Conservation (phyloP, 225 moss, liverwort and hornwort species). For the Physcomitrium patens region DNA sequence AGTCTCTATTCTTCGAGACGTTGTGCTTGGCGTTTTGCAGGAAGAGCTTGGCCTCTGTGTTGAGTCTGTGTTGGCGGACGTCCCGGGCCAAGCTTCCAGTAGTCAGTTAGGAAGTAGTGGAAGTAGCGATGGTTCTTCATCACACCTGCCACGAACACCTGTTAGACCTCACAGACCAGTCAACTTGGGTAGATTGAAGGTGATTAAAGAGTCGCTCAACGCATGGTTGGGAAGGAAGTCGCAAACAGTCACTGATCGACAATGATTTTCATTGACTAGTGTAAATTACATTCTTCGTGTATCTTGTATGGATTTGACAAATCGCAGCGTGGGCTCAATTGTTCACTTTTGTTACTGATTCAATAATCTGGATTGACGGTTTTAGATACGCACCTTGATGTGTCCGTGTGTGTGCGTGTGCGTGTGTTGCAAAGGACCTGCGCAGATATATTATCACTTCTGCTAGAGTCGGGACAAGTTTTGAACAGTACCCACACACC, state of each 20-base stretch:
- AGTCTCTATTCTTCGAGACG: constrained; percentile 66
- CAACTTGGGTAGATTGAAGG: constrained; percentile 86
- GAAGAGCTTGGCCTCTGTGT: constrained; percentile 78
- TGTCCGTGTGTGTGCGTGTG: too few species aligned
- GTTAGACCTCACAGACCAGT: constrained; percentile 62
- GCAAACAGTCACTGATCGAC: constrained; percentile 31
- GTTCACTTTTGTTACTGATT: too few species aligned
- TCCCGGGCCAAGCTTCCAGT: constrained; percentile 23
- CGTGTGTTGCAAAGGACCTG: too few species aligned
- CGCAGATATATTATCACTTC: too few species aligned
- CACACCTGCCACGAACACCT: constrained; percentile 24
- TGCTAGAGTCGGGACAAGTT: constrained; percentile 59
- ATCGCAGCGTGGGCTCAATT: too few species aligned
- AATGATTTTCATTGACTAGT: constrained; percentile 29
- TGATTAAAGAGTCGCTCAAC: constrained; percentile 70
- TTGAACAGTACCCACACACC: constrained; percentile 71
- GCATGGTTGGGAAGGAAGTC: constrained; percentile 72
- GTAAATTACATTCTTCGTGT: neutral
- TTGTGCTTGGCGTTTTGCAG: constrained; percentile 72
- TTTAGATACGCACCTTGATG: too few species aligned
- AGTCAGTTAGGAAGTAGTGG: constrained; percentile 2
- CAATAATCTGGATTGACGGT: too few species aligned
- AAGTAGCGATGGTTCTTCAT: constrained; percentile 3
- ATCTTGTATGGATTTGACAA: too few species aligned
- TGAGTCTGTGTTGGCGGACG: constrained; percentile 44